Base-by-base conservation (phyloP, 352 stramenopile genomes). In the Phytophthora cryptogea region DNA sequence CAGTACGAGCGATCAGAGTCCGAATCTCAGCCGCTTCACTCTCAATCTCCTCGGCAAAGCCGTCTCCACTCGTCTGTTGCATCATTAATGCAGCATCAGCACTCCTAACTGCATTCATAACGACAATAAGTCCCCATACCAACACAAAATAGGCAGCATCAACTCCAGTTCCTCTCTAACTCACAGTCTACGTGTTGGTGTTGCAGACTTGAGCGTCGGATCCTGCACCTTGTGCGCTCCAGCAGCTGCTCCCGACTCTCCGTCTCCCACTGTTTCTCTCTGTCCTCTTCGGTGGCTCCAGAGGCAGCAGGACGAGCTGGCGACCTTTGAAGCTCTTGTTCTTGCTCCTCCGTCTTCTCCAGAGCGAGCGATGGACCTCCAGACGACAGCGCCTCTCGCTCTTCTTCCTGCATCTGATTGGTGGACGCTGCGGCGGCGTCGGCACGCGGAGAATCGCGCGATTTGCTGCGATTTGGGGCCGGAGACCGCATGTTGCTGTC, bases 1-100 rank as follows among this genome's bases (percentile, higher is more conserved):
- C 59, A 3, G 70, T 75, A 13, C 63, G 54, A 50, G 66, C 66
- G 40, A 74, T 78, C 20, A 78, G 40, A 26, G 55, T 65, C 30
- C 70, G 33, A 41, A 73, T 76, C 36, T 78, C 70, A 11, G 54
- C 56, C 6, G 54, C 63, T 54, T 76, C 66, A 48, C 58, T 73
- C 45, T 76, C 63, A 10, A 67, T 70, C 36, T 76, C 68, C 32
- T 61, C 58, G 0, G 63, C 63, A 55, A 70, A 72, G 28, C 63
- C 46, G 6, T 44, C 41, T 3, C 31, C 43, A 27, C n/a, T 55
- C 2, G 30, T 17, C 32, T 37, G 36, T 1, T 30, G 43, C 4
- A 32, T 36, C 4, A 47, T n/a, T n/a, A 30, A 39, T 13, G 20
- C 32, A 32, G 14, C 17, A 39, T 2, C 16, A 20, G 13, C 17